These are phyloP conservation scores for Omphalotus guepiniiformis DNA, from an alignment of 768 basidiomycete genomes.

Conservation along the genomic window DNA sequence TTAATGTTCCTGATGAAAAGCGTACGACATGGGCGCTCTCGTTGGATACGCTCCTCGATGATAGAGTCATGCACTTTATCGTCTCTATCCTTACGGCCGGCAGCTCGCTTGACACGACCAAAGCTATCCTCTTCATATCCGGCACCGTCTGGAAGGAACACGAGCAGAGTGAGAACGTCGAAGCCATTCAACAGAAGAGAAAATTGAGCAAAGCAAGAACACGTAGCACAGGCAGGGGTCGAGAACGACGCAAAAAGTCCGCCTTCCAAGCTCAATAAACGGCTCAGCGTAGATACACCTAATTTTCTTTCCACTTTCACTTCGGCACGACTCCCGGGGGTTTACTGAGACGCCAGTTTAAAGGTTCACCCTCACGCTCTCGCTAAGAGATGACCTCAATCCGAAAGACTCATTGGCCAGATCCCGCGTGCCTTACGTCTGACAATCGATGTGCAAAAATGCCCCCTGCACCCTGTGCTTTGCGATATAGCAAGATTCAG, in stretches of 20 bases:
- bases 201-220: constrained; percentile 37
- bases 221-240: constrained; percentile 39
- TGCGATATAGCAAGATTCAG: constrained; percentile 40
- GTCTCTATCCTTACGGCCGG: constrained; percentile 70
- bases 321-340: not conserved
- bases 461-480: constrained; percentile 35
- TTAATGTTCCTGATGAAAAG: constrained; percentile 98
- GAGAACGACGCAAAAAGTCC: constrained; percentile 31
- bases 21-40: constrained; percentile 92
- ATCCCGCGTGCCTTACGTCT: constrained; percentile 49
- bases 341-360: not conserved
- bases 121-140: constrained; percentile 50
- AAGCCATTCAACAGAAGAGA: constrained; percentile 31
- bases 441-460: constrained; percentile 14
- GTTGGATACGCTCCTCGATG: constrained; percentile 90
- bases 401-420: constrained; percentile 18
- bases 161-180: constrained; percentile 49
- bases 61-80: constrained; percentile 89
- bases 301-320: constrained; percentile 1
- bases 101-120: constrained; percentile 41
- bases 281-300: constrained; percentile 21
- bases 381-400: constrained; percentile 8
- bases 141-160: constrained; percentile 53
- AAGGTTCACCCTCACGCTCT: constrained; percentile 7
- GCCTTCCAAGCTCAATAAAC: constrained; percentile 15